Evolutionary conservation across 345 rosid species (phyloP), one percentile per base, ranked within the genome.

Genomic region (Syzygium grande): DNA sequence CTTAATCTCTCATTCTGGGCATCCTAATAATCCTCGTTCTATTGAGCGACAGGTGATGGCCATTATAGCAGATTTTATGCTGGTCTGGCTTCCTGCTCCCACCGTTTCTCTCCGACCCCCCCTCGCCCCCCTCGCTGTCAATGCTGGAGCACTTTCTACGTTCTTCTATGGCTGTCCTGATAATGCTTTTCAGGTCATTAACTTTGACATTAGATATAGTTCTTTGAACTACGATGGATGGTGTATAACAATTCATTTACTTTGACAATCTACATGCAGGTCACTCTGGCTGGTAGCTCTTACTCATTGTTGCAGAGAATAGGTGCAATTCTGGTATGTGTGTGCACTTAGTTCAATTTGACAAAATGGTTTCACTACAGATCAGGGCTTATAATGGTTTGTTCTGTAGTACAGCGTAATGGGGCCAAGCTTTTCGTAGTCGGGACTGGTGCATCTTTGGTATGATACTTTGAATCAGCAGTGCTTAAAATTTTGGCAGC

Each of bases 61-160:
- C 91, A 91, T 98, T 88, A 93, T 96, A 90, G 99, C 99, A 49
- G 99, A 98, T 92, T 98, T 96, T 93, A 98, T 98, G 99, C 98
- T 96, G 54, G 99, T 98, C 84, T 98, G 92, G 90, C 99, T 98
- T 84, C 99, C 99, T 89, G 99, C 98, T 84, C 99, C 99, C 84
- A 96, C 99, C 0, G 97, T 98, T 29, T 88, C 99, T 91, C 98
- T 96, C 27, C 93, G 96, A 84, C 93, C 96, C 55, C 93, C 98
- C 87, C 92, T 95, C 6, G 91, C 96, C 55, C 93, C 98, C 87
- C 92, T 95, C 6, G 91, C 95, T 80, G 91, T 90, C 89, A 90
- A 83, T 84, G 98, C 97, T 29, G 97, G 99, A 89, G 89, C 95
- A 30, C 73, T 96, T 88, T 91, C 99, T 88, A 95, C 92, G 90